Evolutionary conservation across 495 filamentous ascomycete genomes (phyloP).

Genomic region (Amphirosellinia nigrospora): DNA sequence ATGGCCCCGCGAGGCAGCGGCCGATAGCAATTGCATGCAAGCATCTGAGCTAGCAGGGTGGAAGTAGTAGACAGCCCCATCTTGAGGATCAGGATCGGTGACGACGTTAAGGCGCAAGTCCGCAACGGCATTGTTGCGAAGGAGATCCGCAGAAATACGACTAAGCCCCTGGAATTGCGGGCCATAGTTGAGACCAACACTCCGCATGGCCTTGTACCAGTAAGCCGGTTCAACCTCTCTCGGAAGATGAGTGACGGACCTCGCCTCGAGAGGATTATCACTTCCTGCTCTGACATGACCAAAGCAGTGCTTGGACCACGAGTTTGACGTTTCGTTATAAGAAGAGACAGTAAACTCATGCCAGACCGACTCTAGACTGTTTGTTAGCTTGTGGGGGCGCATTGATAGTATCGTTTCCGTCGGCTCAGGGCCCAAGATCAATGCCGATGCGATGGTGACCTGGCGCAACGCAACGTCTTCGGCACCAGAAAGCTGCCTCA

Average conservation of each 20-base stretch:
- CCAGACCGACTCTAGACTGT: slow-evolving; percentile 42
- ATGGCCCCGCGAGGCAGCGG: slow-evolving; percentile 31
- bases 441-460: slow-evolving; percentile 35
- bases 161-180: slow-evolving; percentile 43
- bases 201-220: slow-evolving; percentile 44
- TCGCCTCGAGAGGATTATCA: not conserved
- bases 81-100: slow-evolving; percentile 4
- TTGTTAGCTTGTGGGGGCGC: slow-evolving; percentile 38
- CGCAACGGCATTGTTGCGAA: slow-evolving; percentile 16
- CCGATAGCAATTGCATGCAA: slow-evolving; percentile 38
- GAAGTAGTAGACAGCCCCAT: slow-evolving; percentile 36
- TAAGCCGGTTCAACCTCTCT: slow-evolving; percentile 21
- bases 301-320: slow-evolving; percentile 49
- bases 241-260: slow-evolving; percentile 1
- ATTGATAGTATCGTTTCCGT: slow-evolving; percentile 48
- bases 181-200: slow-evolving; percentile 47
- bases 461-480: slow-evolving; percentile 37
- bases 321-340: slow-evolving; percentile 28
- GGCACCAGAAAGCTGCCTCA: slow-evolving; percentile 16
- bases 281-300: slow-evolving; percentile 38
- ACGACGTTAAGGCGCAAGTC: slow-evolving; percentile 9
- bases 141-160: slow-evolving; percentile 18
- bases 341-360: slow-evolving; percentile 53
- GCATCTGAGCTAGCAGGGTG: slow-evolving; percentile 45
- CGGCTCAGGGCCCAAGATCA: slow-evolving; percentile 43